Evolutionary conservation across 495 filamentous ascomycete species (phyloP).

Genomic region (Xylaria intraflava): DNA sequence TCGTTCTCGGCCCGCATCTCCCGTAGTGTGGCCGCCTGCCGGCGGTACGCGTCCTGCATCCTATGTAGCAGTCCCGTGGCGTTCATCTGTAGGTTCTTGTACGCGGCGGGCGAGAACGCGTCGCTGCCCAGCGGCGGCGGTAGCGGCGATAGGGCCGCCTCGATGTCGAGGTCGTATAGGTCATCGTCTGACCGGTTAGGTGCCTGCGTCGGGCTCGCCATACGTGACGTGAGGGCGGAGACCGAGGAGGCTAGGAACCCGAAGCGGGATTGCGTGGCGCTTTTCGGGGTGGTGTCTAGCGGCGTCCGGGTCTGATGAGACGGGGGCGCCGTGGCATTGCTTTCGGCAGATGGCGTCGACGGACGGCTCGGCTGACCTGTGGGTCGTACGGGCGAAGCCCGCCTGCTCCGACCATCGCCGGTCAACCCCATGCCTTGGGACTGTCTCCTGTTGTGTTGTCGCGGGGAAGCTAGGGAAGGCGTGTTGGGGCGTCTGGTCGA

Average conservation of each 20-base stretch:
- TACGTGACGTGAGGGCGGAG: constrained; percentile 36
- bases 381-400: constrained; percentile 22
- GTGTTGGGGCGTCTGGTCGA: constrained; percentile 27
- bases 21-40: constrained; percentile 51
- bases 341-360: constrained; percentile 14
- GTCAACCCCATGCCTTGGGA: constrained; percentile 40
- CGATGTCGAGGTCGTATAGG: constrained; percentile 58
- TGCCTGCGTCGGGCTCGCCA: constrained; percentile 27
- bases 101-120: constrained; percentile 56
- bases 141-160: constrained; percentile 52
- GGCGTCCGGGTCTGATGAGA: constrained; percentile 14
- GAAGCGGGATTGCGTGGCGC: constrained; percentile 34
- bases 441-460: constrained; percentile 19
- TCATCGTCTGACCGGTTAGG: constrained; percentile 44
- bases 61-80: constrained; percentile 57
- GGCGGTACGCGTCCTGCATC: constrained; percentile 66
- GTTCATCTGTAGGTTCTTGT: constrained; percentile 62
- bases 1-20: constrained; percentile 56
- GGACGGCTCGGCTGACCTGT: constrained; percentile 31
- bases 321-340: constrained; percentile 30
- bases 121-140: constrained; percentile 28
- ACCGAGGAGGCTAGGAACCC: constrained; percentile 30
- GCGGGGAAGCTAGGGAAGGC: constrained; percentile 27
- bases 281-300: constrained; percentile 29
- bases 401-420: constrained; percentile 32